These are phyloP conservation scores for Xerophyta viscosa DNA, from an alignment of 106 monocot genomes.

Conservation along the genomic window DNA sequence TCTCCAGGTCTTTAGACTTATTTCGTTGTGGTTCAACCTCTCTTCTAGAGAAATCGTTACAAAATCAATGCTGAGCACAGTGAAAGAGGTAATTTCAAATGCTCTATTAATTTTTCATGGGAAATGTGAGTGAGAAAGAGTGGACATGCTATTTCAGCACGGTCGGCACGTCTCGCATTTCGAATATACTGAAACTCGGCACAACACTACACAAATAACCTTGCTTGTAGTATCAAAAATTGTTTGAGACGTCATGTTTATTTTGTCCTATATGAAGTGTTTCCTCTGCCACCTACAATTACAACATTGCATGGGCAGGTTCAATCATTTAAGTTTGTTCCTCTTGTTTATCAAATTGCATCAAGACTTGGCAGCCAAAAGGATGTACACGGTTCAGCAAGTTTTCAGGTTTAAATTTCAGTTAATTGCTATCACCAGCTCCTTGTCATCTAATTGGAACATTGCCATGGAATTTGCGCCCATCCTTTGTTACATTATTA, in stretches of 20 bases:
- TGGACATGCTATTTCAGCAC: no score
- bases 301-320: conserved; percentile 43
- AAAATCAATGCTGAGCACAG: conserved; percentile 59
- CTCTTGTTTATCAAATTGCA: conserved; percentile 97
- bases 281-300: neutral
- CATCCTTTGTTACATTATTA: no score
- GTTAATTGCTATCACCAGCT: conserved; percentile 1
- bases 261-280: no score
- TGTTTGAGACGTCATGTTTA: no score
- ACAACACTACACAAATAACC: no score
- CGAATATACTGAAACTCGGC: no score
- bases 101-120: neutral
- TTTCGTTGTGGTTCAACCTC: conserved; percentile 92
- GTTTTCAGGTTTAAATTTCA: conserved; percentile 57
- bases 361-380: conserved; percentile 86
- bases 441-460: no score
- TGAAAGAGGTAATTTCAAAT: conserved; percentile 44
- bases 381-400: conserved; percentile 64
- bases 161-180: no score
- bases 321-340: conserved; percentile 90
- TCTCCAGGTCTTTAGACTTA: conserved; percentile 86
- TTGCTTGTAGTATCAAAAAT: no score
- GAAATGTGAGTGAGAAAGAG: neutral
- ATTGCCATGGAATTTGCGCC: no score
- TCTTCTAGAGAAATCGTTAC: conserved; percentile 65